phyloP scores from a whole-genome alignment of 1,139 yeast genomes.

The Geotrichum candidum region DNA sequence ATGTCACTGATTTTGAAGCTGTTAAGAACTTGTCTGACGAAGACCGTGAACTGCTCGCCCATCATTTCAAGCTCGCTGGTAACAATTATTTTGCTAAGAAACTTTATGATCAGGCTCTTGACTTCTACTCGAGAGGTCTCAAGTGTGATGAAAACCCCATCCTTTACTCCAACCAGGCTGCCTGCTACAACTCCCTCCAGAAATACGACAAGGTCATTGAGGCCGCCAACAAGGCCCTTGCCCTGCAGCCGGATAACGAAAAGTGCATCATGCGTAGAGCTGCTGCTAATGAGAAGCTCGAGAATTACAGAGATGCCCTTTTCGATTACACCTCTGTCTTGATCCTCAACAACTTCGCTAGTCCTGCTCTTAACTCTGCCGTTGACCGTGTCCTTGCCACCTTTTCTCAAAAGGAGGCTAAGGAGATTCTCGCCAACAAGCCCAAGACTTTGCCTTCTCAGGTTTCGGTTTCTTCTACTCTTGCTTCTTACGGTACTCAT shows the following conservation, averaged over 20 bases:
- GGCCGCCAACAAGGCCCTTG: conserved; percentile 81
- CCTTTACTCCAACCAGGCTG: conserved; percentile 89
- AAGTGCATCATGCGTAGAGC: conserved; percentile 72
- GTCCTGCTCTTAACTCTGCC: conserved; percentile 69
- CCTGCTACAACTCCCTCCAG: conserved; percentile 81
- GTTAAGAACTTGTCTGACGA: conserved; percentile 45
- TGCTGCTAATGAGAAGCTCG: conserved; percentile 78
- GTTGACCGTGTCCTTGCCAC: conserved; percentile 77
- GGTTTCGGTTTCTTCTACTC: conserved; percentile 77
- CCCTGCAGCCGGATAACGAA: conserved; percentile 79
- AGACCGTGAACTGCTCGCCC: conserved; percentile 64
- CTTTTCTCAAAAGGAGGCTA: conserved; percentile 36
- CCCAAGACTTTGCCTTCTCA: conserved; percentile 71
- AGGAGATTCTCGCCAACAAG: conserved; percentile 49
- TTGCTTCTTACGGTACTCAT: conserved; percentile 56
- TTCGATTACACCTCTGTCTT: conserved; percentile 76
- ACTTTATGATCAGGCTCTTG: conserved; percentile 60
- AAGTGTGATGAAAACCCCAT: conserved; percentile 71
- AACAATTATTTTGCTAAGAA: conserved; percentile 67
- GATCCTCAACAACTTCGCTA: conserved; percentile 49
- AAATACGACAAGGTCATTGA: conserved; percentile 77
- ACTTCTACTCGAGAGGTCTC: conserved; percentile 72
- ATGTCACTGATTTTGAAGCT: conserved; percentile 36
- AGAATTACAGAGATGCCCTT: conserved; percentile 76
- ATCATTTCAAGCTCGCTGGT: conserved; percentile 83